Conservation (phyloP, 2,329 filamentous ascomycete genomes). For the Hypoxylon sp. region DNA sequence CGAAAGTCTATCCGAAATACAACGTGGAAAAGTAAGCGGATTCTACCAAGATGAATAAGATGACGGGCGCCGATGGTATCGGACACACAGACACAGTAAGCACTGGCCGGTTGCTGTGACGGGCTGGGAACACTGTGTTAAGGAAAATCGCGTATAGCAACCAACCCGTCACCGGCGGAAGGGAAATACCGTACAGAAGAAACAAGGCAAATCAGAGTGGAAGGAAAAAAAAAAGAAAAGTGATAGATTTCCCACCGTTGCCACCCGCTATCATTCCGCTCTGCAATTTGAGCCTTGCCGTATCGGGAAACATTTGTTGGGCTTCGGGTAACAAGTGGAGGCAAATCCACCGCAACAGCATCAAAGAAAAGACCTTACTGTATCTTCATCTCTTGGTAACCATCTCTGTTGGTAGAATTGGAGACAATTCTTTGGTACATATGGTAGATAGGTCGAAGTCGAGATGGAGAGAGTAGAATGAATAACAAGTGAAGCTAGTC, state of each 20-base stretch:
- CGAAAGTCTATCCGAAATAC: constrained; percentile 25
- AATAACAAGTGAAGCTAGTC: neutral
- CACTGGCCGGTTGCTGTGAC: constrained; percentile 18
- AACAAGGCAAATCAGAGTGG: constrained; percentile 1
- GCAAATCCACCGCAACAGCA: constrained; percentile 15
- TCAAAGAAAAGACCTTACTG: constrained; percentile 25
- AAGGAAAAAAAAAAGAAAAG: constrained; percentile 18
- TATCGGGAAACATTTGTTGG: constrained; percentile 41
- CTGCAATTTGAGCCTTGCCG: constrained; percentile 24
- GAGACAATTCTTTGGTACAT: neutral
- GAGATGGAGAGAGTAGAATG: neutral
- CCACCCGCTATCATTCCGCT: constrained; percentile 25
- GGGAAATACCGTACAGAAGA: constrained; percentile 18
- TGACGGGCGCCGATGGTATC: constrained; percentile 33
- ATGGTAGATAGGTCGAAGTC: neutral
- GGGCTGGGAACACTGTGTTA: neutral
- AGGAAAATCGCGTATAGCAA: constrained; percentile 5
- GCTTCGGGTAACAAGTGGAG: constrained; percentile 42
- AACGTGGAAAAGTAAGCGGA: constrained; percentile 37
- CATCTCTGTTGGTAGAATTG: constrained; percentile 2
- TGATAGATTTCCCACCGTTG: constrained; percentile 22
- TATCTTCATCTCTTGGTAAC: constrained; percentile 3
- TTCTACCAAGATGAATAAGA: constrained; percentile 32
- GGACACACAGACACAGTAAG: constrained; percentile 42
- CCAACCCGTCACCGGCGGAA: constrained; percentile 28